Base-by-base conservation (phyloP, 2,329 filamentous ascomycete species). In the Chrysosporium keratinophilum region DNA sequence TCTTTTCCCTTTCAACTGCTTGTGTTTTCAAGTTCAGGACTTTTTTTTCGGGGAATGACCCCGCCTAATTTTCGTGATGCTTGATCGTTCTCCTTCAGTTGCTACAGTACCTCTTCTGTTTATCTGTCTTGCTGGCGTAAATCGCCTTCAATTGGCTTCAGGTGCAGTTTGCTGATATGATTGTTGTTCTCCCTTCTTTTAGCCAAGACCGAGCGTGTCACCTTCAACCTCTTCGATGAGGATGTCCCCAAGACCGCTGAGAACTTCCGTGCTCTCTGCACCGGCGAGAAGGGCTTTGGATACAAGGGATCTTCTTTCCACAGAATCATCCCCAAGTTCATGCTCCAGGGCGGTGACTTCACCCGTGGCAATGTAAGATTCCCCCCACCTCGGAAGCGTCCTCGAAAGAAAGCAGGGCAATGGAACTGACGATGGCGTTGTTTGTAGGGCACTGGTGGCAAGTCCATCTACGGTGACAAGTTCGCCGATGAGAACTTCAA, bases 261-360 rank as follows among this genome's bases (percentile, higher is more conserved):
- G 72, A 93, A 93, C 82, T 94, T 94, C 83, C 81, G 80, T 63
- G 82, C 82, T 70, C 85, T 93, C 67, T 89, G 85, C 84, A 88
- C 83, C 60, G 79, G 78, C 63, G 80, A 87, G 78, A 82, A 88
- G 76, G 87, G 87, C 68, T 84, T 86, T 72, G 87, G 88, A 64
- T 95, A 94, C 80, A 73, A 80, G 71, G 82, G 81, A 69, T 93
- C 87, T 64, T 78, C 80, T 62, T 95, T 95, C 84, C 88, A 95
- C 81, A 88, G 89, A 65, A 84, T 95, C 74, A 95, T 95, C 74
- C 86, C 86, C 64, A 73, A 88, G 55, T 95, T 95, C 81, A 95
- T 95, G 89, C 84, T 95, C 65, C 89, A 95, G 81, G 89, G 88
- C 71, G 88, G 88, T 80, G 88, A 95, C 80, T 94, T 94, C 78